Base-by-base conservation (phyloP, 2,329 filamentous ascomycete genomes). In the Cordyceps pruinosa region DNA sequence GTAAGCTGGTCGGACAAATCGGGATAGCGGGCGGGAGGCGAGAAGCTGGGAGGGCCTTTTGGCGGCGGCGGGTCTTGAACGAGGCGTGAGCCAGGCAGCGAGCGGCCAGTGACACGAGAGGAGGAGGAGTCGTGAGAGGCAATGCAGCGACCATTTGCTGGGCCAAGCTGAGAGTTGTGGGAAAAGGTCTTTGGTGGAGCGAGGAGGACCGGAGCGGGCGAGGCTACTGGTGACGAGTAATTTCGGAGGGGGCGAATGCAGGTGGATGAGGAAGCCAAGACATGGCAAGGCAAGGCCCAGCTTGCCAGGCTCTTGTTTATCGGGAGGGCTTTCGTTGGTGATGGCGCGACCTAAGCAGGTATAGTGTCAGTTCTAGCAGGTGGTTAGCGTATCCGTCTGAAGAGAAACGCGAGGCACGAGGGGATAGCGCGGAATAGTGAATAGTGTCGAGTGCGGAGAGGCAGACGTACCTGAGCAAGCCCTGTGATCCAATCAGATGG, bases 201-300 rank as follows among this genome's bases (percentile, higher is more conserved):
- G 52, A 55, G 42, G 52, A 55, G 42, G 25, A 30, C 32, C 42
- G 32, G 44, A 47, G 41, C 4, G 21, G 42, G 42, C 51, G 42
- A 55, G 48, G 21, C 21, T 26, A 28, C 15, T 7, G 7, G 30
- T 51, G 39, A 25, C 52, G 51, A 46, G 51, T 46, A 46, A 46
- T 46, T 46, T 42, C 19, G 17, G 25, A 39, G 17, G 12, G 13
- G 5, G 49, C 35, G 34, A 41, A 30, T 47, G 5, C 19, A 12
- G 17, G 17, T 15, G n/a, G 13, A 45, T 21, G 37, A 3, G 15
- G 25, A 28, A 13, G 10, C 10, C 4, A 39, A n/a, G n/a, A n/a
- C n/a, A n/a, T n/a, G 28, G 44, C 17, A 4, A 21, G 5, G 17
- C n/a, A 47, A 46, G 44, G 47, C 21, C 13, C 26, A 12, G 32